Conservation (phyloP, 129 eudicot species). For the Helianthus tuberosus region DNA sequence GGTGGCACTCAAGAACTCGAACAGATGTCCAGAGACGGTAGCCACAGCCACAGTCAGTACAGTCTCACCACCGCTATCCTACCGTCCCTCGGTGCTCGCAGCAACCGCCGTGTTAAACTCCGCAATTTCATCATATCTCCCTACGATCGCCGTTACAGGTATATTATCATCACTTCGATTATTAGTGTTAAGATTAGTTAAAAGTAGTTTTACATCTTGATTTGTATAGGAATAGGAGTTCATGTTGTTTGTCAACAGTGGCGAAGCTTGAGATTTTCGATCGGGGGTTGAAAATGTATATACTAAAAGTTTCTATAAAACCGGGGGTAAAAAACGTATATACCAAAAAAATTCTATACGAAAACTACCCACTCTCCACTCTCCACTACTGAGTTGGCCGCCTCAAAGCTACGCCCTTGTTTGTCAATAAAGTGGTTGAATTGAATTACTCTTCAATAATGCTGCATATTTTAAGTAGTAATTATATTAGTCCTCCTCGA, state of each 20-base stretch:
- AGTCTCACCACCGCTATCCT: conserved; percentile 67
- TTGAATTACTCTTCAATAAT: conserved; percentile 25
- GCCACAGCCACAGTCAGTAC: conserved; percentile 45
- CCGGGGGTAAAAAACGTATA: too few relatives aligned
- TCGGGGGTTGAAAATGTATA: too few relatives aligned
- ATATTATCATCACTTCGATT: background rate
- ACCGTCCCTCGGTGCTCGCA: conserved; percentile 83
- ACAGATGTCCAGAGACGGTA: conserved; percentile 69
- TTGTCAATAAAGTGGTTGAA: background rate
- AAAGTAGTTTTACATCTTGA: background rate
- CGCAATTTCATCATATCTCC: conserved; percentile 60
- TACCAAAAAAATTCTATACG: too few relatives aligned
- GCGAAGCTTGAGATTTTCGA: too few relatives aligned
- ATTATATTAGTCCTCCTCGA: conserved; percentile 12
- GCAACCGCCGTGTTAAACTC: conserved; percentile 55
- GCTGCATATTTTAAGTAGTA: background rate
- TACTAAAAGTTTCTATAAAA: too few relatives aligned
- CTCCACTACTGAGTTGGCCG: too few relatives aligned
- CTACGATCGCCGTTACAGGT: conserved; percentile 79
- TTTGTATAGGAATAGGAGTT: background rate
- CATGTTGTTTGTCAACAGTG: background rate
- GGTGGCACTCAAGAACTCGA: conserved; percentile 54
- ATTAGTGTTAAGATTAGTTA: background rate
- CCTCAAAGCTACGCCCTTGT: too few relatives aligned
- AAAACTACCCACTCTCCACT: too few relatives aligned